Base-by-base conservation (phyloP, 805 yeast species). In the Kazachstania bromeliacearum region DNA sequence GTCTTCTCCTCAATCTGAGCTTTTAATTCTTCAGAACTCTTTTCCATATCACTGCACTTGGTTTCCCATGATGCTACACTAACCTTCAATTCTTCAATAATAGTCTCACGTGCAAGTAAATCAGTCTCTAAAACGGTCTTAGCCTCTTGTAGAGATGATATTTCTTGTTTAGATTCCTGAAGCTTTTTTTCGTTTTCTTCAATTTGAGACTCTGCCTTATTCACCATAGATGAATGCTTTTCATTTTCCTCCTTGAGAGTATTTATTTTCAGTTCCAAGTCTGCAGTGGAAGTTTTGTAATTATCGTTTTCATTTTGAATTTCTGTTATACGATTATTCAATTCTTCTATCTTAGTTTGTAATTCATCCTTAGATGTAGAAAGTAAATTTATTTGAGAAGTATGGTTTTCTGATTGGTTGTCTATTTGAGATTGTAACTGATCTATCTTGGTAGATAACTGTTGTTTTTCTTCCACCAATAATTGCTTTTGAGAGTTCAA, bases 401-500 rank as follows among this genome's bases (percentile, higher is more conserved):
- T 13, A 28, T 15, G 20, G 2, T 18, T 16, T 21, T 18, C 18
- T 3, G 14, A 10, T 10, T 22, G 24, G 14, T 38, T 22, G 8
- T 21, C 20, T 12, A 40, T 19, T 33, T 33, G 14, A 16, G 28
- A 6, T 16, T 39, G 33, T n/a, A 39, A 26, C n/a, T 44, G 34
- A 5, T 36, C 25, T 2, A 37, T 15, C 13, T 40, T 24, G 8
- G 30, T 31, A 16, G 35, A 21, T 7, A 36, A 23, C 2, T 14
- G 9, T 5, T 34, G 34, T 16, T 40, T 50, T 17, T 43, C 42
- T 17, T 24, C 32, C 9, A 31, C 16, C 5, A 42, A 17, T 10
- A 23, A 15, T 9, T 28, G 34, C 8, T 43, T 43, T 14, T 45
- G 36, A n/a, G 18, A 5, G 10, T 33, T 31, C 5, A 46, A 21